phyloP scores from a whole-genome alignment of 257 asterid genomes.

The Solanum acaule region DNA sequence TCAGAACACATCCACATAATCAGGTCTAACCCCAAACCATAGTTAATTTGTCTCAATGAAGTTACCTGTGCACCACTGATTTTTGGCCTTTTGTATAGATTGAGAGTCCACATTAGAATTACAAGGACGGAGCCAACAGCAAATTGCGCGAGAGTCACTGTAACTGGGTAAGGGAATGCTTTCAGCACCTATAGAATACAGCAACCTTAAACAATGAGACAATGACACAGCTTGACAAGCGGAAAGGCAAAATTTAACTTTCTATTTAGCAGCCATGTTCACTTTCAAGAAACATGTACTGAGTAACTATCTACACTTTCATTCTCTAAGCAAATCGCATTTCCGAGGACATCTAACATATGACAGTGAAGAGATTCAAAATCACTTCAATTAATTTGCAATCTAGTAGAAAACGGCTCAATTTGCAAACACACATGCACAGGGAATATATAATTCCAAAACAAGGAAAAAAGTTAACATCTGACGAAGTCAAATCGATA shows the following conservation, averaged over 20 bases:
- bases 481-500: neutral
- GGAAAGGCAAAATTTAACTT: neutral
- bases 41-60: neutral
- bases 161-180: slow-evolving; percentile 74
- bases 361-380: neutral
- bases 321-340: neutral
- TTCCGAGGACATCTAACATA: neutral
- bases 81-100: slow-evolving; percentile 84
- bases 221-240: neutral
- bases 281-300: neutral
- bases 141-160: slow-evolving; percentile 74
- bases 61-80: slow-evolving; percentile 81
- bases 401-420: neutral
- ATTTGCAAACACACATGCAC: neutral
- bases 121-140: slow-evolving; percentile 83
- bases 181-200: slow-evolving; percentile 54
- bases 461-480: neutral
- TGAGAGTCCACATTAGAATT: slow-evolving; percentile 61
- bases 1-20: neutral
- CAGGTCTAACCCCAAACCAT: neutral
- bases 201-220: slow-evolving; percentile 1
- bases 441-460: neutral
- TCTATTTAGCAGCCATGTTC: neutral
- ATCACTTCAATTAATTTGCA: neutral
- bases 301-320: neutral